Percentiles rank a stretch among this genome's conserved stretches.
These are phyloP conservation scores for Geranium brycei DNA, from an alignment of 345 rosid genomes.

Conservation along the genomic window DNA sequence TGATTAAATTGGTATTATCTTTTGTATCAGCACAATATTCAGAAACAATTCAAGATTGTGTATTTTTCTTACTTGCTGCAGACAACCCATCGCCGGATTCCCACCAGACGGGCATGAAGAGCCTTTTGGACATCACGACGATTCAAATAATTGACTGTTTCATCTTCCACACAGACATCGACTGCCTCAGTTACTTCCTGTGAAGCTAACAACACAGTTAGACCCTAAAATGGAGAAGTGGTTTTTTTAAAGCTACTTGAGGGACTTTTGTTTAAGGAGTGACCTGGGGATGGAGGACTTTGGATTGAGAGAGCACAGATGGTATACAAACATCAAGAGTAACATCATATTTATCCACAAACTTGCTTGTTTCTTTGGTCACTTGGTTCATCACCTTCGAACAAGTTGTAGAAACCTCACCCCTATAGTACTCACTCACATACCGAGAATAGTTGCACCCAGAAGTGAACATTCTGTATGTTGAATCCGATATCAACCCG, in stretches of 20 bases:
- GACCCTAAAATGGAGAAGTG: not conserved
- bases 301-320: constrained; percentile 67
- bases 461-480: constrained; percentile 74
- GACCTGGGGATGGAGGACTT: constrained; percentile 56
- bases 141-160: constrained; percentile 78
- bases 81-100: constrained; percentile 65
- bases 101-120: constrained; percentile 80
- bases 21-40: not conserved
- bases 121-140: constrained; percentile 80
- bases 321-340: constrained; percentile 91
- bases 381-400: constrained; percentile 82
- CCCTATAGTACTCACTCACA: constrained; percentile 78
- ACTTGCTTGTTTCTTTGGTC: constrained; percentile 68
- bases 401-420: constrained; percentile 56
- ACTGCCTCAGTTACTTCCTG: constrained; percentile 69
- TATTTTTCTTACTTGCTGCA: constrained; percentile 72
- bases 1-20: too few relatives aligned
- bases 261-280: constrained; percentile 9
- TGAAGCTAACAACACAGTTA: not conserved
- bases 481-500: constrained; percentile 81
- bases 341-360: constrained; percentile 89
- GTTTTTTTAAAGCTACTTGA: not conserved
- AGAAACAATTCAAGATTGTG: too few relatives aligned
- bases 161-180: constrained; percentile 94
- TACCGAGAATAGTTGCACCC: constrained; percentile 82